Base-by-base conservation (phyloP, 2,329 filamentous ascomycete genomes). In the Simplicillium sp. region DNA sequence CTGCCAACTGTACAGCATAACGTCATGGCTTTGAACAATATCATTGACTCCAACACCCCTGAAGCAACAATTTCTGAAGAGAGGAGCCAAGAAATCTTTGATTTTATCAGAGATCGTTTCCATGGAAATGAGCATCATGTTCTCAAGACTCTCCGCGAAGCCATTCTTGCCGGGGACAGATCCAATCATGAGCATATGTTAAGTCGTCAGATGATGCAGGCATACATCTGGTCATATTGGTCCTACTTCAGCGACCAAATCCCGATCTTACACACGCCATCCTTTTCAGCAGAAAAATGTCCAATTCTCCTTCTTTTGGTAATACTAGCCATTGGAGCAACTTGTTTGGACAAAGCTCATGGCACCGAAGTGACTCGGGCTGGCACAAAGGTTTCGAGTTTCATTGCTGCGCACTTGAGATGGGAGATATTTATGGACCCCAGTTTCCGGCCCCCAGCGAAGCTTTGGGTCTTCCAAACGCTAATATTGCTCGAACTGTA, bases 361-460 rank as follows among this genome's bases (percentile, higher is more conserved):
- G 82, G 85, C 0, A 73, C 77, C 20, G 77, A 83, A 41, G 69
- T 85, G 3, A 88, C 84, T 6, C 77, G 84, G 52, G 77, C 80
- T 13, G 87, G 85, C n/a, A 81, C 86, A 1, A 80, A 89, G 48
- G 67, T 97, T 16, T 87, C 89, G 17, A 90, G 89, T 57, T 95
- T 97, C 53, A 65, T 96, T 29, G 88, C 87, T 1, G 92, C 86
- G 80, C 87, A 96, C 62, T 66, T 96, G n/a, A 77, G 92, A 41
- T 96, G 89, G 87, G 86, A 94, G 58, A 84, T 96, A 31, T 96
- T 97, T 57, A 92, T 89, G 73, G 84, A 96, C 56, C 72, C 76
- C 12, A 87, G 89, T 60, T 96, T 94, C 62, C 74, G 87, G 14
- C 89, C 92, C 2, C 90, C 92, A 0, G 90, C 90, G 8, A 95